Evolutionary conservation across 2,329 filamentous ascomycete species (phyloP).

Genomic region (Talaromyces rugulosus): DNA sequence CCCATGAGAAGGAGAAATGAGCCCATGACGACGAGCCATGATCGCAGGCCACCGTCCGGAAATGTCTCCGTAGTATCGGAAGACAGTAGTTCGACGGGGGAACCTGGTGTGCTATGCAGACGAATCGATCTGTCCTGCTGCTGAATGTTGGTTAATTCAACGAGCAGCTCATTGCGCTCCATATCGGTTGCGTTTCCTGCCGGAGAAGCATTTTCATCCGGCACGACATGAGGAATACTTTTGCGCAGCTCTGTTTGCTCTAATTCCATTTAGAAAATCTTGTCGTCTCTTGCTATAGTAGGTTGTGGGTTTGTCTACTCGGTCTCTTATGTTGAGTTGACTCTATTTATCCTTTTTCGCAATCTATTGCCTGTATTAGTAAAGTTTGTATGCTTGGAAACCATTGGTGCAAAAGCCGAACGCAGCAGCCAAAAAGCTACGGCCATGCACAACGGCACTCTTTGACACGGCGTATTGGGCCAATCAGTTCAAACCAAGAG

Average conservation of each 20-base stretch:
- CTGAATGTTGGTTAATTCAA: not conserved
- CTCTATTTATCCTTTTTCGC: not conserved
- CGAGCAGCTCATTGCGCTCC: not conserved
- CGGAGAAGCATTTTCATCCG: not conserved
- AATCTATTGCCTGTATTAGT: not conserved
- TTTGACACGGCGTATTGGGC: not conserved
- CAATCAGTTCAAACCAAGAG: not conserved
- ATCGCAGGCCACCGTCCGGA: conserved; percentile 31
- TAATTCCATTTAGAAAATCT: not conserved
- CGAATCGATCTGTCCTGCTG: not conserved
- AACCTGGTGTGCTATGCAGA: not conserved
- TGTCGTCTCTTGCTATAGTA: not conserved
- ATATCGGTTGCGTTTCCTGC: not conserved
- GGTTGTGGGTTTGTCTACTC: not conserved
- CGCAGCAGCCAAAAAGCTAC: not conserved
- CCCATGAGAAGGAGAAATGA: conserved; percentile 37
- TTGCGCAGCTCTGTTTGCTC: not conserved
- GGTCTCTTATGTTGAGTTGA: not conserved
- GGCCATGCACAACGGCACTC: not conserved
- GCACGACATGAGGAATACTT: not conserved
- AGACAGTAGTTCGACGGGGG: not conserved
- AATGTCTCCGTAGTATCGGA: conserved; percentile 13
- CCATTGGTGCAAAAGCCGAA: not conserved
- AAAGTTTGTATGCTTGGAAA: not conserved
- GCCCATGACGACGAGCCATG: conserved; percentile 34